These are phyloP conservation scores for Centella asiatica DNA, from an alignment of 129 eudicot species.

Conservation along the genomic window DNA sequence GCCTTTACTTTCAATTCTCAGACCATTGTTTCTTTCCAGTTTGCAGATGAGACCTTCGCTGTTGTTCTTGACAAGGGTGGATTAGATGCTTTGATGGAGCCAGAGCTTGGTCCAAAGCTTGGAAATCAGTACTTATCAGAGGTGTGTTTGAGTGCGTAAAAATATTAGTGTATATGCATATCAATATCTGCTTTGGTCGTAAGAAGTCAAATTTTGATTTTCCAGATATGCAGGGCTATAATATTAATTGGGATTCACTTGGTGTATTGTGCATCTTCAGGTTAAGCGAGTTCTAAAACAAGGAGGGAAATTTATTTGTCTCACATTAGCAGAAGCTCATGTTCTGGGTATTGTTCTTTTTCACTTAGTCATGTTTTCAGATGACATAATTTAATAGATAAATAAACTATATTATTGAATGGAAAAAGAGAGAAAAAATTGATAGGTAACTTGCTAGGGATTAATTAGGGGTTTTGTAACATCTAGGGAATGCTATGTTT, in stretches of 20 bases:
- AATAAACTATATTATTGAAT: neutral
- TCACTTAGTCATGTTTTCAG: neutral
- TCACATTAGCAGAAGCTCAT: conserved; percentile 81
- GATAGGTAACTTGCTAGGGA: neutral
- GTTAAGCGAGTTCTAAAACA: conserved; percentile 69
- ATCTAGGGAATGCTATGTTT: neutral
- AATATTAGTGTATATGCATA: too few species aligned
- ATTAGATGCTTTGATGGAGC: conserved; percentile 98
- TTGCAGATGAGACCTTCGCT: conserved; percentile 64
- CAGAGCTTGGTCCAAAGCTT: conserved; percentile 65
- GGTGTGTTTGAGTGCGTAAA: conserved; percentile 59
- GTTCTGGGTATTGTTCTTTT: conserved; percentile 67
- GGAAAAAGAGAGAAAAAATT: neutral
- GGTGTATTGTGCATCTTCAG: conserved; percentile 37
- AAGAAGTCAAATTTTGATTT: conserved; percentile 4
- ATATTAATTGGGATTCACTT: conserved; percentile 10
- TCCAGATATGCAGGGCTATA: neutral
- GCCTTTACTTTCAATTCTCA: conserved; percentile 12
- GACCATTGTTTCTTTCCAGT: conserved; percentile 38
- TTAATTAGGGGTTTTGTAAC: neutral
- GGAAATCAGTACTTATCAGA: conserved; percentile 73
- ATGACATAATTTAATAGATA: neutral
- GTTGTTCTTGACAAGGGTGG: conserved; percentile 86
- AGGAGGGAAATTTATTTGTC: conserved; percentile 84
- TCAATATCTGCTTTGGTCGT: too few species aligned